These are phyloP conservation scores for Plenodomus biglobosus DNA, from an alignment of 2,329 filamentous ascomycete genomes.

Conservation along the genomic window DNA sequence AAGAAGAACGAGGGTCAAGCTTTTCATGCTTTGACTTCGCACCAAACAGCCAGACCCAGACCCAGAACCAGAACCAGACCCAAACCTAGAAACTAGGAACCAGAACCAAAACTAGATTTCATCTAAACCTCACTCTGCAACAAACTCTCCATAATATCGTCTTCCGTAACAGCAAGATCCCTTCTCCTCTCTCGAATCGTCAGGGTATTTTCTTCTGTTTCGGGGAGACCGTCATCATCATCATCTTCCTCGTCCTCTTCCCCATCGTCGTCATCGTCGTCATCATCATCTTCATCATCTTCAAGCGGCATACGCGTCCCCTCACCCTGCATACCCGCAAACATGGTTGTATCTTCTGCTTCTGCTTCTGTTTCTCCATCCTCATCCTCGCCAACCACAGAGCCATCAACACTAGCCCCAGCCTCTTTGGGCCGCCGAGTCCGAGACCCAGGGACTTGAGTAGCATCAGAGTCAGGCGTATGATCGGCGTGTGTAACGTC, in stretches of 20 bases:
- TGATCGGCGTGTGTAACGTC: slow-evolving; percentile 13
- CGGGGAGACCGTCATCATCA: slow-evolving; percentile 18
- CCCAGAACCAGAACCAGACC: no score
- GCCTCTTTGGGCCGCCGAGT: not conserved
- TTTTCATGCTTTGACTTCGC: no score
- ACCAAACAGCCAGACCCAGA: no score
- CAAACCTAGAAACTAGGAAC: no score
- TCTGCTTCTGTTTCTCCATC: slow-evolving; percentile 20
- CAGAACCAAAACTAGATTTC: no score
- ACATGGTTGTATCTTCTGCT: slow-evolving; percentile 38
- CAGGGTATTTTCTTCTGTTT: slow-evolving; percentile 6
- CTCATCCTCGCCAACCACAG: slow-evolving; percentile 10
- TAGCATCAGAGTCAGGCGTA: slow-evolving; percentile 16
- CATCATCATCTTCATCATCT: slow-evolving; percentile 28
- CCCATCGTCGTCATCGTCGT: slow-evolving; percentile 15
- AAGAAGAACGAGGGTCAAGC: no score
- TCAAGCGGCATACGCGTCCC: slow-evolving; percentile 40
- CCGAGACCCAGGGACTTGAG: slow-evolving; percentile 19
- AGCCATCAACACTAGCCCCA: not conserved
- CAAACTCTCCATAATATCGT: slow-evolving; percentile 40
- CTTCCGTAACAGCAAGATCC: slow-evolving; percentile 27
- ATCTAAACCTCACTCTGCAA: slow-evolving; percentile 20
- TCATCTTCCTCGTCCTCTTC: slow-evolving; percentile 30
- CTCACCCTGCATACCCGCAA: slow-evolving; percentile 39
- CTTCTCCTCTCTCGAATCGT: slow-evolving; percentile 6